Base-by-base conservation (phyloP, 2,329 filamentous ascomycete species). In the Venturia aucupariae region DNA sequence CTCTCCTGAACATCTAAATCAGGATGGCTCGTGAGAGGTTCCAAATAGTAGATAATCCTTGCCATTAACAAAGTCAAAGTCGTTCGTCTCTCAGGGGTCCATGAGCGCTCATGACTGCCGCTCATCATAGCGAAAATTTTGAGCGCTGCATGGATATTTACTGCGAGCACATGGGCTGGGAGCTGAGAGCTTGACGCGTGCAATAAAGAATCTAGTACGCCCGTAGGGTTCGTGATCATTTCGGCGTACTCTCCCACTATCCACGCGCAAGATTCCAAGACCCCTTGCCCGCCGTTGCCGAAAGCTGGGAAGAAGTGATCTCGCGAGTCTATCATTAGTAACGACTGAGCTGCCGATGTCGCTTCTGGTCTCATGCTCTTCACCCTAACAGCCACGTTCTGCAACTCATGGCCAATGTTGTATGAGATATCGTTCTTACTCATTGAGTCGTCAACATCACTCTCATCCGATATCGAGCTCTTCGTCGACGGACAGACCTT, bases 1-100 rank as follows among this genome's bases (percentile, higher is more conserved):
- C 94, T 86, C 75, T 97, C 94, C 76, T 99, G 94, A 3, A 99
- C 92, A 73, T 99, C 94, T 1, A 99, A 81, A 70, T 87, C 90
- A 0, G 93, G 92, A 73, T 97, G 91, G 48, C 87, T 81, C 0
- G 87, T 86, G 19, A 97, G 76, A 0, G 87, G 84, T 70, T 97
- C 92, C 27, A 96, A 79, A 60, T 90, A 88, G 72, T 94, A 85
- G 24, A 96, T 84, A 7, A 97, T 86, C 1, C 92, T 86, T 35
- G 90, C 89, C 76, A 96, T 86, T 30, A 96, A 80, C 3, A 97
- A 82, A 10, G 88, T 86, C 41, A 89, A 85, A 67, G 86, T 86
- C 0, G 88, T 87, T 72, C 90, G 92, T 65, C 88, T 82, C 71
- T 88, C 86, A 0, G 84, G 74, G 11, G 86, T 89, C 90, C 92